phyloP scores from a whole-genome alignment of 2,329 filamentous ascomycete genomes.

The Aspergillus ustus region DNA sequence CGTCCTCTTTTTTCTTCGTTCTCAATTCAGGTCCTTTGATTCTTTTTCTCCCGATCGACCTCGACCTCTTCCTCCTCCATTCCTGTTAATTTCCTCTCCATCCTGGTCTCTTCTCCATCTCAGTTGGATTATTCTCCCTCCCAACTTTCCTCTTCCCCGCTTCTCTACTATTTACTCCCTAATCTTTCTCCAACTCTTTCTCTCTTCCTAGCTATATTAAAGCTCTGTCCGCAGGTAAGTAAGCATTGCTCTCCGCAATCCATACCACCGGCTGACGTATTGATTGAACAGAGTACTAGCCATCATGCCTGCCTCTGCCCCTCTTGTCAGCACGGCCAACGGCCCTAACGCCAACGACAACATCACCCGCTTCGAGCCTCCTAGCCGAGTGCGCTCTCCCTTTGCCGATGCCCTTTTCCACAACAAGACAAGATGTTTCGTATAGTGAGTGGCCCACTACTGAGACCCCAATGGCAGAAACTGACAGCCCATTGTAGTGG shows the following conservation, averaged over 20 bases:
- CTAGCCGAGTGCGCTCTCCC: constrained; percentile 90
- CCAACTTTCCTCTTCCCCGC: constrained; percentile 31
- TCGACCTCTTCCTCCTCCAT: constrained; percentile 19
- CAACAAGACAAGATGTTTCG: constrained; percentile 99
- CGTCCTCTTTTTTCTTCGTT: constrained; percentile 22
- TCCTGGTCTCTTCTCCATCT: constrained; percentile 22
- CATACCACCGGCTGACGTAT: constrained; percentile 14
- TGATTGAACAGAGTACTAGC: constrained; percentile 28
- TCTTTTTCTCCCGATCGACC: constrained; percentile 18
- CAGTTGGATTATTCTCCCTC: constrained; percentile 20
- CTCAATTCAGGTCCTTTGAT: constrained; percentile 17
- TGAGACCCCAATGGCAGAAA: background rate
- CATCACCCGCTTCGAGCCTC: constrained; percentile 93
- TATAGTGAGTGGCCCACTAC: constrained; percentile 69
- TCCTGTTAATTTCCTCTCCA: constrained; percentile 20
- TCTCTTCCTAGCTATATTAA: constrained; percentile 18
- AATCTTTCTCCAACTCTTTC: constrained; percentile 19
- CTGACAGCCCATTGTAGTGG: constrained; percentile 58
- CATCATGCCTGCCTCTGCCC: constrained; percentile 62
- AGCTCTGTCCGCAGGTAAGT: constrained; percentile 31
- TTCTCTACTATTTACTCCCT: constrained; percentile 23
- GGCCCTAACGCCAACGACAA: constrained; percentile 87
- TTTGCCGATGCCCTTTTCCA: constrained; percentile 93
- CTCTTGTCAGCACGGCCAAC: constrained; percentile 55
- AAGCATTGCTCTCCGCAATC: constrained; percentile 8